Evolutionary conservation across 2,329 filamentous ascomycete species (phyloP).

Genomic region (Waltergamsia citrina): DNA sequence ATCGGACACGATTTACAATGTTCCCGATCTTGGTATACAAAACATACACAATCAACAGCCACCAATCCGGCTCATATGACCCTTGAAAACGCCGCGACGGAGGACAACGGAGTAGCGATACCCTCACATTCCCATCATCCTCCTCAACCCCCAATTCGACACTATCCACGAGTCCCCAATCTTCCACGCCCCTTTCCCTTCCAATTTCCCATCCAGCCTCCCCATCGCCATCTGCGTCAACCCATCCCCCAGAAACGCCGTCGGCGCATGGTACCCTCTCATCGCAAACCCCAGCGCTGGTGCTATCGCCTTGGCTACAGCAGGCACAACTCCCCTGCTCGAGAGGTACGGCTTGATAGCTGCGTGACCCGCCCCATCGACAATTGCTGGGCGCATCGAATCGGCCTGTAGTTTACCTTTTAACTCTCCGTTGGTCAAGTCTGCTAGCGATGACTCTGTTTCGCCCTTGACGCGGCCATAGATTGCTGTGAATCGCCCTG

Average conservation of each 20-base stretch:
- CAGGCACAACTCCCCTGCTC: conserved; percentile 8
- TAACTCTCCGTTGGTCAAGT: conserved; percentile 32
- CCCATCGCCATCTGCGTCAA: conserved; percentile 36
- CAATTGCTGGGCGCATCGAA: conserved; percentile 47
- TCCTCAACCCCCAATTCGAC: background rate
- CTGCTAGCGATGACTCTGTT: conserved; percentile 49
- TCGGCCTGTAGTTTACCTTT: conserved; percentile 40
- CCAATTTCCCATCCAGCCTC: conserved; percentile 9
- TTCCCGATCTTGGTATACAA: too few species aligned
- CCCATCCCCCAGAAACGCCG: conserved; percentile 30
- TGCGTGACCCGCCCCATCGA: conserved; percentile 39
- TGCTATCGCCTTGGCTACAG: conserved; percentile 12
- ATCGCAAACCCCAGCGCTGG: conserved; percentile 10
- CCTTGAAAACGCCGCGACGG: too few species aligned
- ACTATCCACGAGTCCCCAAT: background rate
- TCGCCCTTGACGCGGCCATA: conserved; percentile 60
- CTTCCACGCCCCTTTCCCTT: conserved; percentile 1
- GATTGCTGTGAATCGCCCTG: conserved; percentile 42
- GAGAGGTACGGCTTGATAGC: conserved; percentile 33
- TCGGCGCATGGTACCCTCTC: conserved; percentile 26
- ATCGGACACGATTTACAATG: too few species aligned
- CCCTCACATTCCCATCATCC: conserved; percentile 2
- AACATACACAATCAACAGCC: too few species aligned
- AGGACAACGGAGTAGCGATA: too few species aligned
- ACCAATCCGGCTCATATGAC: too few species aligned